These are phyloP conservation scores for Pleurotus cornucopiae DNA, from an alignment of 768 basidiomycete genomes.

Conservation along the genomic window DNA sequence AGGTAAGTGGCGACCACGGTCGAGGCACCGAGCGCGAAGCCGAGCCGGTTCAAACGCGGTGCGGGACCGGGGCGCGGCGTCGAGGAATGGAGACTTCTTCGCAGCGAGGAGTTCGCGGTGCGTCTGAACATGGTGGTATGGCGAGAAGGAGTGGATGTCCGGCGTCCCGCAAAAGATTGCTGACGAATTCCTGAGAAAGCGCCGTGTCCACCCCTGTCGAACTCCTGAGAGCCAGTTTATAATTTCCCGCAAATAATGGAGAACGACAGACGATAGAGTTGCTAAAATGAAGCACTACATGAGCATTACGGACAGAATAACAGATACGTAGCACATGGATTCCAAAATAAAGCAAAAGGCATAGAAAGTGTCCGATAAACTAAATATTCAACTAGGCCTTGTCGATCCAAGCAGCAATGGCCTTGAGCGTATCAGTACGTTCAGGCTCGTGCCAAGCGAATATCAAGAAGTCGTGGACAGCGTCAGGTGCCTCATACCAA, in stretches of 20 bases:
- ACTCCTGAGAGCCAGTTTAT: background rate
- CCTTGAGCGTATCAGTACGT: conserved; percentile 39
- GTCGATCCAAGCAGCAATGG: conserved; percentile 45
- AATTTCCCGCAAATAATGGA: background rate
- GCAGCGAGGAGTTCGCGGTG: conserved; percentile 47
- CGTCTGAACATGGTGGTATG: conserved; percentile 45
- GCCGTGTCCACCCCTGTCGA: background rate
- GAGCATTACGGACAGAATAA: background rate
- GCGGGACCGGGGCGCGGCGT: conserved; percentile 17
- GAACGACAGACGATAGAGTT: background rate
- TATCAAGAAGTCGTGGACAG: conserved; percentile 48
- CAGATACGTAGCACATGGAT: background rate
- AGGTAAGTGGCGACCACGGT: conserved; percentile 41
- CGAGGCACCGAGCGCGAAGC: conserved; percentile 39
- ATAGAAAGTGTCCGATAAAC: too few species aligned
- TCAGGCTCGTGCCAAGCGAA: conserved; percentile 53
- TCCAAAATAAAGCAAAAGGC: background rate
- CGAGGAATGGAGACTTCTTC: conserved; percentile 49
- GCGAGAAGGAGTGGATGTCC: conserved; percentile 3
- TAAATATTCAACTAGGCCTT: background rate
- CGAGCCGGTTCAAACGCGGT: conserved; percentile 21
- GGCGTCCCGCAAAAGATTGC: conserved; percentile 12
- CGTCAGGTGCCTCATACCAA: conserved; percentile 48
- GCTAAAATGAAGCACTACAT: background rate
- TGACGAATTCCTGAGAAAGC: background rate